Evolutionary conservation across 495 filamentous ascomycete genomes (phyloP).

Genomic region (Penicillium lagena): DNA sequence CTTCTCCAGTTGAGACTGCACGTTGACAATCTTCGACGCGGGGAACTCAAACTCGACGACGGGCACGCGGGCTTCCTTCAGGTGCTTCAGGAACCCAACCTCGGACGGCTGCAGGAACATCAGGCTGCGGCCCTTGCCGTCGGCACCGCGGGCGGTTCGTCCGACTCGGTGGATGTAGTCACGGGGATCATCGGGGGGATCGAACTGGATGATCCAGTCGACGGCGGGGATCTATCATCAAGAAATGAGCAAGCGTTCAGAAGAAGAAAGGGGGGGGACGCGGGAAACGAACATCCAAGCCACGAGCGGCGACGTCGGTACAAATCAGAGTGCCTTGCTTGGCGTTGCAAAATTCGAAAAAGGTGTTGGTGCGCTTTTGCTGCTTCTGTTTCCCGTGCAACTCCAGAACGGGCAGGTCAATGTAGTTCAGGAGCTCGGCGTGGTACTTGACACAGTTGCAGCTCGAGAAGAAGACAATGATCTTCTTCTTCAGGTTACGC

Average conservation of each 20-base stretch:
- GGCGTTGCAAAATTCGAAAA: constrained; percentile 98
- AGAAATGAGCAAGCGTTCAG: constrained; percentile 3
- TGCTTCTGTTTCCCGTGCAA: constrained; percentile 94
- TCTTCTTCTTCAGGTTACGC: constrained; percentile 84
- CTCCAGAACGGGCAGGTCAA: constrained; percentile 77
- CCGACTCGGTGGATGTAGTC: constrained; percentile 98
- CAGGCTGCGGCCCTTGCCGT: constrained; percentile 73
- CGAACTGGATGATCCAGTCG: constrained; percentile 94
- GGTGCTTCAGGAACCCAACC: constrained; percentile 82
- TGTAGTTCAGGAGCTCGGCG: constrained; percentile 89
- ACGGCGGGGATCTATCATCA: constrained; percentile 68
- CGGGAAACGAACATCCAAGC: constrained; percentile 63
- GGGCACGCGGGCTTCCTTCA: constrained; percentile 88
- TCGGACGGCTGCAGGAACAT: constrained; percentile 92
- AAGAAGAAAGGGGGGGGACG: neutral
- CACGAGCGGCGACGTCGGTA: constrained; percentile 92
- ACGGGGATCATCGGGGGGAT: constrained; percentile 83
- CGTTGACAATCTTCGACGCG: constrained; percentile 81
- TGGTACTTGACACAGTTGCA: constrained; percentile 95
- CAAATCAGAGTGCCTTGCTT: constrained; percentile 85
- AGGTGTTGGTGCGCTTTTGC: constrained; percentile 92
- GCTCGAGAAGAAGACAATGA: constrained; percentile 93
- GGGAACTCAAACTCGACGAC: constrained; percentile 97
- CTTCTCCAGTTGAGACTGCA: constrained; percentile 91
- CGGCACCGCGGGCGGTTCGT: constrained; percentile 82